A percentile compares a stretch with the other conserved stretches of the same genome.
phyloP scores from a whole-genome alignment of 2,329 filamentous ascomycete genomes.

The Botrytis sinoallii region DNA sequence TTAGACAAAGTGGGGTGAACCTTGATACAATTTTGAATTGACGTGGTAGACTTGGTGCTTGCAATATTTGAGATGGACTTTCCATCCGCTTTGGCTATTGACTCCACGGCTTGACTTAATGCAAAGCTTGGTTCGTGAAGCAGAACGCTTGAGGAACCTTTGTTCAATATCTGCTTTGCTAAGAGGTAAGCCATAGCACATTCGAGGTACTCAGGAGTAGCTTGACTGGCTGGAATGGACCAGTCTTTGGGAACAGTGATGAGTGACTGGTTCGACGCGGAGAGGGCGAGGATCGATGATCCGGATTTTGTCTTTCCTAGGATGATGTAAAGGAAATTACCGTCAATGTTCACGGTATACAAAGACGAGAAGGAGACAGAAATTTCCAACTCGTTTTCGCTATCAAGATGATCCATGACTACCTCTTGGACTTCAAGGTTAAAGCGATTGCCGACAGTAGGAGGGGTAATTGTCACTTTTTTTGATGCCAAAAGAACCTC shows the following conservation, averaged over 20 bases:
- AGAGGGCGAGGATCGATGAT: slow-evolving; percentile 2
- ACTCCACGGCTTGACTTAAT: background rate
- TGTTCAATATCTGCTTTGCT: slow-evolving; percentile 8
- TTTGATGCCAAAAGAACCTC: slow-evolving; percentile 4
- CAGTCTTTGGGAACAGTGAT: background rate
- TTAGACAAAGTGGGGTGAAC: slow-evolving; percentile 7
- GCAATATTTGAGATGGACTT: background rate
- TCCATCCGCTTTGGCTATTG: background rate
- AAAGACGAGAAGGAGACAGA: slow-evolving; percentile 1
- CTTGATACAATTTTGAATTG: background rate
- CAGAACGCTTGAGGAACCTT: background rate
- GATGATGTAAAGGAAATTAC: background rate
- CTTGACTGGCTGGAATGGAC: background rate
- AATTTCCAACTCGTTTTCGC: background rate
- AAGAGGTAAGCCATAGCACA: background rate
- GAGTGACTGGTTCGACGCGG: background rate
- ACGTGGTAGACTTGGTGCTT: background rate
- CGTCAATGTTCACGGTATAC: background rate
- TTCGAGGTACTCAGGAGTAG: background rate
- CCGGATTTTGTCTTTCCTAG: background rate
- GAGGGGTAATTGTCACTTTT: background rate
- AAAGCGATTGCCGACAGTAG: background rate
- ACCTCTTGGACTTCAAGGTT: background rate
- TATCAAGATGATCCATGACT: background rate
- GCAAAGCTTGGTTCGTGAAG: slow-evolving; percentile 9